Conservation (phyloP, 75 land plant genomes). For the Adiantum capillusveneris region DNA sequence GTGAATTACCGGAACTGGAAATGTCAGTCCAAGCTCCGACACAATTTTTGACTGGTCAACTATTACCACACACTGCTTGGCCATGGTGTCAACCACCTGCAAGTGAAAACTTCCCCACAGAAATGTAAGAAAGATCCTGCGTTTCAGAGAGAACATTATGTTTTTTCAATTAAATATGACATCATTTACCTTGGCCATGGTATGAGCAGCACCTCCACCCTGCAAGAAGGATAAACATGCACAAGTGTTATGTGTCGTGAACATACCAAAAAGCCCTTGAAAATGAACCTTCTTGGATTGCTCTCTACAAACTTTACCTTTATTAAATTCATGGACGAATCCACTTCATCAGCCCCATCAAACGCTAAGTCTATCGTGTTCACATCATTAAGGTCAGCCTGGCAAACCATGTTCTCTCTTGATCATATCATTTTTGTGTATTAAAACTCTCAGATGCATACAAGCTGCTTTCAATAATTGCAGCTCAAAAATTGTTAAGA, state of each 20-base stretch:
- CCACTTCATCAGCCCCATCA: slow-evolving; percentile 61
- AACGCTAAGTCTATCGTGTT: slow-evolving; percentile 48
- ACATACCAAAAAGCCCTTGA: background rate
- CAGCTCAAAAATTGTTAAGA: too few relatives aligned
- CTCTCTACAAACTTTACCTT: slow-evolving; percentile 26
- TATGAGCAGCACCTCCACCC: slow-evolving; percentile 68
- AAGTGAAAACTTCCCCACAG: too few relatives aligned
- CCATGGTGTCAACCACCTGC: slow-evolving; percentile 47
- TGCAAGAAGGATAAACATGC: slow-evolving; percentile 13
- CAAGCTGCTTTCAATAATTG: too few relatives aligned
- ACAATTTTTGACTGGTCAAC: slow-evolving; percentile 54
- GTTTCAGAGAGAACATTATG: too few relatives aligned
- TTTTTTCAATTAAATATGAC: too few relatives aligned
- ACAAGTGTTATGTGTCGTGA: too few relatives aligned
- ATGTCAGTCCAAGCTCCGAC: slow-evolving; percentile 35
- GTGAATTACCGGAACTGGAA: slow-evolving; percentile 40
- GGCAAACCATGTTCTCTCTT: background rate
- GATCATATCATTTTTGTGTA: too few relatives aligned
- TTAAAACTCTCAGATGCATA: too few relatives aligned
- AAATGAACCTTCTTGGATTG: background rate
- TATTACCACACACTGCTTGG: slow-evolving; percentile 40
- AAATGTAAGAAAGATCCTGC: too few relatives aligned
- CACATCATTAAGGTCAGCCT: slow-evolving; percentile 60
- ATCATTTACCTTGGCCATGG: slow-evolving; percentile 58
- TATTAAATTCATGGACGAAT: slow-evolving; percentile 44